Conservation (phyloP, 2,329 filamentous ascomycete species). For the Ustilaginoidea virens region DNA sequence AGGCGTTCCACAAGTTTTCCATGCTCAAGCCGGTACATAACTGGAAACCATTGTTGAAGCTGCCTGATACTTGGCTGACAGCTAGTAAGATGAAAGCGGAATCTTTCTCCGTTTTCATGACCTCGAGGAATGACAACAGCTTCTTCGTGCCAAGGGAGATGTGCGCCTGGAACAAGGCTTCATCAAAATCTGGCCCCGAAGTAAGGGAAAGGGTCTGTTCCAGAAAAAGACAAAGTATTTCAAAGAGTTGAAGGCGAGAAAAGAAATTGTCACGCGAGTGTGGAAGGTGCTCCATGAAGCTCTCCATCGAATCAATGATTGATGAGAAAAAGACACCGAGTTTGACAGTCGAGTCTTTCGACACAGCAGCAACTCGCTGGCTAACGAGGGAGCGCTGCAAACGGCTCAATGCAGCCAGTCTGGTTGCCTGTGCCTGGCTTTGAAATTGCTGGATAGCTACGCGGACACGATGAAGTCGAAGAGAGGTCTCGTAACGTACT, state of each 20-base stretch:
- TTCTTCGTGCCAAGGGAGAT: conserved; percentile 33
- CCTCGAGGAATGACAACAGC: conserved; percentile 18
- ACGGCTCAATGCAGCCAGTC: conserved; percentile 39
- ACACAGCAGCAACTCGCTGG: conserved; percentile 36
- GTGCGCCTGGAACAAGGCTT: conserved; percentile 49
- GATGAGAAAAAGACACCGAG: conserved; percentile 34
- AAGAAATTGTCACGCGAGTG: conserved; percentile 6
- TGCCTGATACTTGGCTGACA: conserved; percentile 27
- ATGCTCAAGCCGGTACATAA: conserved; percentile 64
- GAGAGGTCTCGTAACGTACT: conserved; percentile 33
- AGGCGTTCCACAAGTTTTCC: conserved; percentile 60
- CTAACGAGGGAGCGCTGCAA: conserved; percentile 44
- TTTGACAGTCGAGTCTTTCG: conserved; percentile 44
- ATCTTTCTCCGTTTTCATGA: conserved; percentile 11
- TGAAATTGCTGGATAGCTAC: conserved; percentile 20
- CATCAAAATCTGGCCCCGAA: conserved; percentile 34
- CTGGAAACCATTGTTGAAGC: conserved; percentile 56
- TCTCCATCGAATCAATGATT: conserved; percentile 24
- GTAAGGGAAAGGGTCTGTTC: conserved; percentile 35
- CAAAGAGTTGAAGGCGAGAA: conserved; percentile 13
- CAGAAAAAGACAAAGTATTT: conserved; percentile 35
- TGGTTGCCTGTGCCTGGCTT: conserved; percentile 26
- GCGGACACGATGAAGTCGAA: conserved; percentile 27
- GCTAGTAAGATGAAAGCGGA: conserved; percentile 24
- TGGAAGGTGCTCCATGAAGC: conserved; percentile 24